Base-by-base conservation (phyloP, 169 alveolate genomes). In the Cyclospora cayetanensis region DNA sequence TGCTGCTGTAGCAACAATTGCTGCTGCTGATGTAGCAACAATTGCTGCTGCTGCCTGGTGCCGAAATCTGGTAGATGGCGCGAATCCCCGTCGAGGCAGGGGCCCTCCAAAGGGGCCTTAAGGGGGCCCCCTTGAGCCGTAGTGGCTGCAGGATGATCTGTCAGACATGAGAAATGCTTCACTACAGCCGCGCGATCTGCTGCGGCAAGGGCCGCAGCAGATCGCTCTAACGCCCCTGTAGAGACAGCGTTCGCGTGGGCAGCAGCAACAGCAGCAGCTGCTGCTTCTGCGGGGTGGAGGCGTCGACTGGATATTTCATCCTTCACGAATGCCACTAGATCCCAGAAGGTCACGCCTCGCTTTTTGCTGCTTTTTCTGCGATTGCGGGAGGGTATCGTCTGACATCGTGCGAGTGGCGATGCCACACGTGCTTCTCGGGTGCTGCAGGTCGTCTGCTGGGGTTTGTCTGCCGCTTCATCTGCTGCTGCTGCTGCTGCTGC, bases 191-290 rank as follows among this genome's bases (percentile, higher is more conserved):
- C 60, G 60, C 60, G 60, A 9, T 50, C 60, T 11, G 25, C 60
- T 11, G 60, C 60, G 9, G 60, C 60, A 9, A 9, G 60, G 25
- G 18, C 60, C 9, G 60, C 60, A 18, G 9, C 60, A 18, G 25
- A 50, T 9, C 60, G 18, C 60, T 9, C 9, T 9, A 11, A 18
- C 60, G 9, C 25, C 27, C 15, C 37, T 25, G 25, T 31, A 18
- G 37, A 12, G 27, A 60, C 12, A 60, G 25, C 74, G 9, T 12
- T 31, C 15, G 37, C 37, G 34, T n/a, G 22, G 9, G 20, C n/a
- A 68, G 80, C 80, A 68, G 80, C 80, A 34, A 43, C 80, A 68
- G 80, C 80, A 4, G 80, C 80, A 15, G 80, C 46, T 31, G 72
- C 37, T 25, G 34, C 25, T 22, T 25, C 72, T 25, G 34, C 25